Evolutionary conservation across 306 rosid genomes (phyloP).

Genomic region (Styphnolobium japonicum): DNA sequence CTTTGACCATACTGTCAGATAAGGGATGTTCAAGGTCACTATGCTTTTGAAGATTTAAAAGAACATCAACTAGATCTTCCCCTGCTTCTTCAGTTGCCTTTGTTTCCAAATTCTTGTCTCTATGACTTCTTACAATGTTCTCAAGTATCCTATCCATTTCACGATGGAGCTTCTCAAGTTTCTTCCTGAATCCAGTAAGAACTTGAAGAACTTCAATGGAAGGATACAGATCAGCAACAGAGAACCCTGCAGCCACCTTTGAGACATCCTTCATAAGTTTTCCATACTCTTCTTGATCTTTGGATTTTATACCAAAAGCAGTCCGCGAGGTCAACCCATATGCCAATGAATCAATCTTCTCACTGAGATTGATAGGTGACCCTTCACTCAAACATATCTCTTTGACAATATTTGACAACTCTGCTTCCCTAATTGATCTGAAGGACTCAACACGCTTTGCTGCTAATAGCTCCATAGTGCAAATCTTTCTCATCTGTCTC

Average conservation of each 20-base stretch:
- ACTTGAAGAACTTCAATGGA: background rate
- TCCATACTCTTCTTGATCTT: background rate
- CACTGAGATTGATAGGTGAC: background rate
- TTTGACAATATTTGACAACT: background rate
- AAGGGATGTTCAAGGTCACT: conserved; percentile 5
- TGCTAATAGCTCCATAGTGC: conserved; percentile 21
- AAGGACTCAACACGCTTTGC: conserved; percentile 25
- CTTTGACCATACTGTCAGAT: conserved; percentile 26
- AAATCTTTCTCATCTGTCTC: conserved; percentile 34
- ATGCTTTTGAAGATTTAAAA: conserved; percentile 19
- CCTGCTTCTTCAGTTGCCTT: background rate
- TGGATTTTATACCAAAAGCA: background rate
- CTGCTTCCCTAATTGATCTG: background rate
- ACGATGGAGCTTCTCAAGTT: background rate
- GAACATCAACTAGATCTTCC: conserved; percentile 36
- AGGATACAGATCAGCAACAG: conserved; percentile 24
- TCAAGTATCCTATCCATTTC: conserved; percentile 6
- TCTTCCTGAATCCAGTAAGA: background rate
- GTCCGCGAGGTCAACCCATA: background rate
- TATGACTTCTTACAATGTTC: background rate
- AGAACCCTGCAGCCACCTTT: background rate
- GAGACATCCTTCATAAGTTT: background rate
- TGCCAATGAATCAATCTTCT: background rate
- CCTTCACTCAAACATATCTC: background rate
- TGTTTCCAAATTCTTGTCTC: background rate